Percentiles rank a stretch among this genome's conserved stretches.
Conservation (phyloP, 495 filamentous ascomycete species). For the Trichocladium uniseriatum region DNA sequence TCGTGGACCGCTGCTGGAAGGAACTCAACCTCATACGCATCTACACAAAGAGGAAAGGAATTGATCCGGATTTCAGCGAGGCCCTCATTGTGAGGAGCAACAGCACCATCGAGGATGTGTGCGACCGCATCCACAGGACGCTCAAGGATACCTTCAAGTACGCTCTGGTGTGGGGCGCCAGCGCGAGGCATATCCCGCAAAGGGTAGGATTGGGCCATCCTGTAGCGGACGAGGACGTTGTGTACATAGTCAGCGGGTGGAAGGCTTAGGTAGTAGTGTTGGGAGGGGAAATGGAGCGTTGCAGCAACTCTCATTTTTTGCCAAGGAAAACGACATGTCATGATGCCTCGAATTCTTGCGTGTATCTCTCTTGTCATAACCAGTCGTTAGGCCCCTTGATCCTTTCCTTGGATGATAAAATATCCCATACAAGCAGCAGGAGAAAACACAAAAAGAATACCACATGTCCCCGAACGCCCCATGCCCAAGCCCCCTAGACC, state of each 20-base stretch:
- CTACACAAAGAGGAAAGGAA: constrained; percentile 94
- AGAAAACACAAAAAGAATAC: neutral
- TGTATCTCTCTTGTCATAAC: constrained; percentile 5
- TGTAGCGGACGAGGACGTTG: constrained; percentile 93
- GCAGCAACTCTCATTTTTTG: no score
- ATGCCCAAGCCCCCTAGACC: neutral
- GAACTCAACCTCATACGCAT: constrained; percentile 84
- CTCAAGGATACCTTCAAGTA: constrained; percentile 99
- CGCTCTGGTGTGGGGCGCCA: constrained; percentile 94
- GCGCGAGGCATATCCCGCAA: constrained; percentile 89
- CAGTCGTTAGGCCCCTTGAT: neutral
- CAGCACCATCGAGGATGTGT: constrained; percentile 92
- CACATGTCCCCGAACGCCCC: constrained; percentile 1
- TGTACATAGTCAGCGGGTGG: constrained; percentile 85
- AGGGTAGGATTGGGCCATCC: constrained; percentile 79
- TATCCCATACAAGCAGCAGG: neutral
- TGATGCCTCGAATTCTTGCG: neutral
- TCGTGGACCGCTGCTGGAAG: constrained; percentile 92
- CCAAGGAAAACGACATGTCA: neutral
- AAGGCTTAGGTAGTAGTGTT: constrained; percentile 33
- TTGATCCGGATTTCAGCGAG: constrained; percentile 84
- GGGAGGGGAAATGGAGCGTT: no score
- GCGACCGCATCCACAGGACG: constrained; percentile 87
- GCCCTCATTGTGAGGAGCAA: constrained; percentile 85
- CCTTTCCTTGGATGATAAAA: neutral